A percentile compares a stretch with the other conserved stretches of the same genome.
These are phyloP conservation scores for Chloris gayana DNA, from an alignment of 176 grass and related monocot species.

Conservation along the genomic window DNA sequence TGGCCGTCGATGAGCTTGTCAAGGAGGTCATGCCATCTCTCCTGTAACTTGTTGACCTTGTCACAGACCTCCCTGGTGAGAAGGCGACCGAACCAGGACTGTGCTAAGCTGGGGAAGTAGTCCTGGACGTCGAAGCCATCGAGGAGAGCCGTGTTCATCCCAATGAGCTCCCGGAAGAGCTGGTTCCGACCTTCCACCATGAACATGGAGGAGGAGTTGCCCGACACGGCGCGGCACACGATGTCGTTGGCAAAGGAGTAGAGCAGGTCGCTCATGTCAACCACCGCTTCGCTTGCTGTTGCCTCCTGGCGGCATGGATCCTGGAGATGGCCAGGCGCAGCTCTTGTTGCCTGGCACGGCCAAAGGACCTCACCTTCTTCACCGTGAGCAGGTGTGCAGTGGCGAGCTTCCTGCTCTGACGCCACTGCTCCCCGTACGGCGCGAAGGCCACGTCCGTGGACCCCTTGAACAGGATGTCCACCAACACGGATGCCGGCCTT, in stretches of 20 bases:
- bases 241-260: slow-evolving; percentile 32
- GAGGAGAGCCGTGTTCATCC: slow-evolving; percentile 20
- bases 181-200: neutral
- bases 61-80: slow-evolving; percentile 21
- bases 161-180: slow-evolving; percentile 33
- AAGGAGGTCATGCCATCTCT: slow-evolving; percentile 39
- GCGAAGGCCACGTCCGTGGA: slow-evolving; percentile 36
- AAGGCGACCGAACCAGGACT: neutral
- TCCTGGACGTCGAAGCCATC: slow-evolving; percentile 42
- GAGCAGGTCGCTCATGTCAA: slow-evolving; percentile 45
- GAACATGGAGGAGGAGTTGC: neutral
- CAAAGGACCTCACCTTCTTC: slow-evolving; percentile 9
- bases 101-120: slow-evolving; percentile 36
- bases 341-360: neutral
- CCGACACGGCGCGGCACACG: slow-evolving; percentile 41
- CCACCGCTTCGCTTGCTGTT: too few relatives aligned
- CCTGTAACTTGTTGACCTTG: slow-evolving; percentile 5
- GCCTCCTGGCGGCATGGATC: neutral
- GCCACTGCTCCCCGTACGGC: slow-evolving; percentile 44
- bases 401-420: slow-evolving; percentile 38
- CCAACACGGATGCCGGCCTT: slow-evolving; percentile 13
- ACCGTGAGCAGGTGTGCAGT: slow-evolving; percentile 35
- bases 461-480: slow-evolving; percentile 16
- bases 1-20: slow-evolving; percentile 48
- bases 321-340: neutral